phyloP scores from a whole-genome alignment of 2,329 filamentous ascomycete species.

The Colletotrichum filicis region DNA sequence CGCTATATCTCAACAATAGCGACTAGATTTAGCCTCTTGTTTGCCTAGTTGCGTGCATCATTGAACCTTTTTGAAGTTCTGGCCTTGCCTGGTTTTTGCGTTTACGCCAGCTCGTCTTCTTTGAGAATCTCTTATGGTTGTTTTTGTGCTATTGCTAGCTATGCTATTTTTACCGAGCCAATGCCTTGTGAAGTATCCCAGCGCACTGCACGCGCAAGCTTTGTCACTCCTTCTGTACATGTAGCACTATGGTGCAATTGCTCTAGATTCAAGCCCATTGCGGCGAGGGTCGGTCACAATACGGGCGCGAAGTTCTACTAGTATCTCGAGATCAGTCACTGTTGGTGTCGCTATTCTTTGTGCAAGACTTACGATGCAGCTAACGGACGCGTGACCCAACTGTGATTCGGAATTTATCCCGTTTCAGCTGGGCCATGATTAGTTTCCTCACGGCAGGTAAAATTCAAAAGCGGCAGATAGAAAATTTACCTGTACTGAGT shows the following conservation, averaged over 20 bases:
- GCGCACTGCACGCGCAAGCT: neutral
- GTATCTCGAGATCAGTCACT: neutral
- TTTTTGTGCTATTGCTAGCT: neutral
- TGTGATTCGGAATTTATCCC: constrained; percentile 19
- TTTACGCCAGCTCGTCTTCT: neutral
- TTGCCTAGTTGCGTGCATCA: neutral
- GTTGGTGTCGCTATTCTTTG: neutral
- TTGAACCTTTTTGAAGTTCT: neutral
- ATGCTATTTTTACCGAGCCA: neutral
- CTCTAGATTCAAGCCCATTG: neutral
- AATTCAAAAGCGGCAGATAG: too few species aligned
- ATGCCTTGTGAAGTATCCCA: neutral
- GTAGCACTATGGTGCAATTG: neutral
- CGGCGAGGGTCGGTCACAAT: neutral
- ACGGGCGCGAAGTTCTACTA: neutral
- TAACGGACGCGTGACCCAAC: neutral
- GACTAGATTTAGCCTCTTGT: too few species aligned
- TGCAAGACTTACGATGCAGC: neutral
- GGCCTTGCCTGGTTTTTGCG: neutral
- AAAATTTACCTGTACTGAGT: constrained; percentile 4
- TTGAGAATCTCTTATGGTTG: neutral
- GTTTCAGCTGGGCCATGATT: neutral
- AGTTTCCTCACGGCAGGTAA: neutral
- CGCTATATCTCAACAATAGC: too few species aligned
- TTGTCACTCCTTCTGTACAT: neutral